Evolutionary conservation across 2,329 filamentous ascomycete species (phyloP).

Genomic region (Myotisia sp.): DNA sequence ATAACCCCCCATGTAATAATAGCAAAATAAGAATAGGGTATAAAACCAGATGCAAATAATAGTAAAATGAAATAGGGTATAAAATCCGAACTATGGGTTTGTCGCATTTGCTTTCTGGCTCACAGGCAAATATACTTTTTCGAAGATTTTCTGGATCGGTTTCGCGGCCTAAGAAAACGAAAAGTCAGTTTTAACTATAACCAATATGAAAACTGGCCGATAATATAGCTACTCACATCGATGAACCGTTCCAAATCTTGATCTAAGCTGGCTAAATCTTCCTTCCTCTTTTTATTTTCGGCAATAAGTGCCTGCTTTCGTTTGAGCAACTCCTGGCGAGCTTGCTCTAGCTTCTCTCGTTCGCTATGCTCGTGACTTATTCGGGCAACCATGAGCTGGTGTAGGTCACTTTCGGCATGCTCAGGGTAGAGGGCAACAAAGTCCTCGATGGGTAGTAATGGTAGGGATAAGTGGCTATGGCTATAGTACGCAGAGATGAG

Average conservation of each 20-base stretch:
- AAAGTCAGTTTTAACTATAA: slow-evolving; percentile 15
- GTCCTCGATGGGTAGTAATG: slow-evolving; percentile 67
- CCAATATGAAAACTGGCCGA: slow-evolving; percentile 9
- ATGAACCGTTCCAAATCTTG: slow-evolving; percentile 89
- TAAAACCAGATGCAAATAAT: background rate
- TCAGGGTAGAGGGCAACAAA: slow-evolving; percentile 68
- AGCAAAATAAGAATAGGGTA: no score
- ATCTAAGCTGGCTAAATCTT: slow-evolving; percentile 81
- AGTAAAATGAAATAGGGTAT: background rate
- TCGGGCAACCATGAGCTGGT: slow-evolving; percentile 72
- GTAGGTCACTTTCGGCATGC: slow-evolving; percentile 55
- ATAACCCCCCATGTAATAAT: no score
- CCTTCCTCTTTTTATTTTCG: slow-evolving; percentile 83
- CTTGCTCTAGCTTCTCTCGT: slow-evolving; percentile 70
- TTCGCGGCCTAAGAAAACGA: slow-evolving; percentile 52
- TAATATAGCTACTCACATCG: no score
- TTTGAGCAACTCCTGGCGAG: slow-evolving; percentile 61
- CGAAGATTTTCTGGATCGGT: slow-evolving; percentile 73
- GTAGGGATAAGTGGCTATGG: slow-evolving; percentile 76
- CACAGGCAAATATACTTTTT: slow-evolving; percentile 46
- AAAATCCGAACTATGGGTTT: no score
- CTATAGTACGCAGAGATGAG: slow-evolving; percentile 29
- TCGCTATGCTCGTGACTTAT: slow-evolving; percentile 84
- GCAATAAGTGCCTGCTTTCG: slow-evolving; percentile 55
- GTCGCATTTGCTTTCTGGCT: slow-evolving; percentile 6